Evolutionary conservation across 1,284 basidiomycete genomes (phyloP).

Genomic region (Cryptococcus sp.): DNA sequence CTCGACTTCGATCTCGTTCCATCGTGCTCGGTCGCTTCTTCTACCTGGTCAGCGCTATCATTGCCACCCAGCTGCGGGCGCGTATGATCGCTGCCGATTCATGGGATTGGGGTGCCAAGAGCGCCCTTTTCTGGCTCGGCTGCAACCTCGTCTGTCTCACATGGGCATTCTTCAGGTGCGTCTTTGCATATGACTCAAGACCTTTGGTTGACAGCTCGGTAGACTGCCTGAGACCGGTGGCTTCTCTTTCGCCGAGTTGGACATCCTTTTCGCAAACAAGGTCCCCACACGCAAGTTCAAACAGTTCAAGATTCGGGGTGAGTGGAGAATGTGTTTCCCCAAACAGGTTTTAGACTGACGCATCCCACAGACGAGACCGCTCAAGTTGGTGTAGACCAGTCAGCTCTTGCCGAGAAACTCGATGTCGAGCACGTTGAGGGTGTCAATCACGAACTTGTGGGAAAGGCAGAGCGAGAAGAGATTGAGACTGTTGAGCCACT

Average conservation of each 20-base stretch:
- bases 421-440: too few relatives aligned
- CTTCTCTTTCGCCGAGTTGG: constrained; percentile 39
- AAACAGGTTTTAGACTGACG: too few relatives aligned
- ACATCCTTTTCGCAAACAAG: constrained; percentile 41
- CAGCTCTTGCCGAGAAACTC: too few relatives aligned
- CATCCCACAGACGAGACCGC: too few relatives aligned
- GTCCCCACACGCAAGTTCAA: constrained; percentile 44
- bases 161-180: constrained; percentile 27
- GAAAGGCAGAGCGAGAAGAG: too few relatives aligned
- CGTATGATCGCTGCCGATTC: constrained; percentile 19
- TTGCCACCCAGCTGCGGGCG: constrained; percentile 17
- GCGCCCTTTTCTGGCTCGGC: constrained; percentile 49
- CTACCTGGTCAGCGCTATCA: constrained; percentile 13
- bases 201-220: too few relatives aligned
- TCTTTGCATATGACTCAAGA: too few relatives aligned
- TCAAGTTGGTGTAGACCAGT: too few relatives aligned
- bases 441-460: too few relatives aligned
- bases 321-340: neutral
- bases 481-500: too few relatives aligned
- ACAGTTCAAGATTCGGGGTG: constrained; percentile 25
- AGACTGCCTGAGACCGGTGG: constrained; percentile 45
- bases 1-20: constrained; percentile 18
- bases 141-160: constrained; percentile 11
- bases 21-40: constrained; percentile 13
- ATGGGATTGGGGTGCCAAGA: constrained; percentile 21